These are phyloP conservation scores for Coemansia asiatica DNA, from an alignment of 192 early-diverging fungal genomes.

Conservation along the genomic window DNA sequence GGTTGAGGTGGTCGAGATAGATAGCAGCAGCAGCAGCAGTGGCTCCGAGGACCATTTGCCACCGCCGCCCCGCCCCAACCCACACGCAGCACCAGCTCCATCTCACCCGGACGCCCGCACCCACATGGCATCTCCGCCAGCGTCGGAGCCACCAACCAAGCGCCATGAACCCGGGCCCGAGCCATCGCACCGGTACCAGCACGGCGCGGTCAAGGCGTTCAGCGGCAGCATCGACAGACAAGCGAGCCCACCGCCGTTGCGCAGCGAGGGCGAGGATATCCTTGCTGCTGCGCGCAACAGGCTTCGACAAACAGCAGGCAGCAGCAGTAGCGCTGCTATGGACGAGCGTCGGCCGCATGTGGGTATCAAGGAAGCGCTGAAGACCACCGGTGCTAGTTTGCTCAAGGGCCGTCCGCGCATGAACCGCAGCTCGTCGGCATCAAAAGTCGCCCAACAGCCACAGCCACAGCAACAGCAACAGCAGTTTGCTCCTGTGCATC, in stretches of 20 bases:
- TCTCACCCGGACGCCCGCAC: too few species aligned
- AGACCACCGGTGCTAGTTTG: slow-evolving; percentile 44
- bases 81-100: too few species aligned
- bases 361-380: slow-evolving; percentile 46
- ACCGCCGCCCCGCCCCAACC: too few species aligned
- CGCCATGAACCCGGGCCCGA: too few species aligned
- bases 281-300: slow-evolving; percentile 37
- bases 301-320: slow-evolving; percentile 4
- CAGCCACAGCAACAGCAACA: slow-evolving; percentile 11
- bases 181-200: too few species aligned
- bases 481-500: slow-evolving; percentile 25
- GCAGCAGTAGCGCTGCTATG: slow-evolving; percentile 10
- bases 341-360: slow-evolving; percentile 8
- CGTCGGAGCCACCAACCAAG: background rate
- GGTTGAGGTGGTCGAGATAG: slow-evolving; percentile 38
- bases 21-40: slow-evolving; percentile 8
- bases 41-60: background rate
- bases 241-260: background rate
- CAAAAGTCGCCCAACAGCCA: slow-evolving; percentile 12
- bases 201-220: too few species aligned
- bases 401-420: slow-evolving; percentile 36
- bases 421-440: slow-evolving; percentile 34
- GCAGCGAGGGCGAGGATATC: slow-evolving; percentile 29
- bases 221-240: background rate
- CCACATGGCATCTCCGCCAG: background rate